These are phyloP conservation scores for Penicillium arizonense DNA, from an alignment of 495 filamentous ascomycete genomes.

Conservation along the genomic window DNA sequence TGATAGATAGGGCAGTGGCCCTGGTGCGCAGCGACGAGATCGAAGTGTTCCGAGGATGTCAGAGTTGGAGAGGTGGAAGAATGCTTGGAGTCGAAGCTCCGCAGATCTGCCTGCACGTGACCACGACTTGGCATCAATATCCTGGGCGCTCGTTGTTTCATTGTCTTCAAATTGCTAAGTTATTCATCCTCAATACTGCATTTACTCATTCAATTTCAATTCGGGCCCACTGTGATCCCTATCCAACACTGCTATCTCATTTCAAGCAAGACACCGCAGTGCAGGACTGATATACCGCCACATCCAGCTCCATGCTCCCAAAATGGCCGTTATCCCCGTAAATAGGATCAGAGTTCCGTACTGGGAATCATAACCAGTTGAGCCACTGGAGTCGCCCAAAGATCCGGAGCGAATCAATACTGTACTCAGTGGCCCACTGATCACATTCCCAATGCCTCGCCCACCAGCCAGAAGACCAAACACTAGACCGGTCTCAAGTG, in stretches of 20 bases:
- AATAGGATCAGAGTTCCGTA: constrained; percentile 48
- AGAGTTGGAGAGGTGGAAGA: neutral
- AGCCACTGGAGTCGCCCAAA: constrained; percentile 12
- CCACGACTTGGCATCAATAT: neutral
- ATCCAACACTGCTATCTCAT: neutral
- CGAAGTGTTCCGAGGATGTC: neutral
- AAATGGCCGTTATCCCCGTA: constrained; percentile 40
- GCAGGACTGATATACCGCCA: constrained; percentile 26
- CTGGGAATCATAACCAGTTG: constrained; percentile 35
- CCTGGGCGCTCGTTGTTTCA: too few species aligned
- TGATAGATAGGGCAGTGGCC: constrained; percentile 10
- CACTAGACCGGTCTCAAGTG: constrained; percentile 56
- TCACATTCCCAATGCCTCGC: constrained; percentile 64
- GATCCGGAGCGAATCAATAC: constrained; percentile 43
- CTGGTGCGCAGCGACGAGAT: constrained; percentile 10
- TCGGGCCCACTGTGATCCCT: too few species aligned
- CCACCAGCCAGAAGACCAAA: constrained; percentile 63
- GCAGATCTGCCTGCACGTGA: constrained; percentile 10
- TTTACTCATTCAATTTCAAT: too few species aligned
- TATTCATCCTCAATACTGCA: too few species aligned
- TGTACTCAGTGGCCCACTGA: constrained; percentile 60
- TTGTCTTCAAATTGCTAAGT: too few species aligned
- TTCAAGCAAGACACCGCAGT: constrained; percentile 5
- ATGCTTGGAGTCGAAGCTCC: constrained; percentile 10
- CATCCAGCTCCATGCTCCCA: constrained; percentile 38